phyloP scores from a whole-genome alignment of 495 filamentous ascomycete species.

The Choiromyces venosus region DNA sequence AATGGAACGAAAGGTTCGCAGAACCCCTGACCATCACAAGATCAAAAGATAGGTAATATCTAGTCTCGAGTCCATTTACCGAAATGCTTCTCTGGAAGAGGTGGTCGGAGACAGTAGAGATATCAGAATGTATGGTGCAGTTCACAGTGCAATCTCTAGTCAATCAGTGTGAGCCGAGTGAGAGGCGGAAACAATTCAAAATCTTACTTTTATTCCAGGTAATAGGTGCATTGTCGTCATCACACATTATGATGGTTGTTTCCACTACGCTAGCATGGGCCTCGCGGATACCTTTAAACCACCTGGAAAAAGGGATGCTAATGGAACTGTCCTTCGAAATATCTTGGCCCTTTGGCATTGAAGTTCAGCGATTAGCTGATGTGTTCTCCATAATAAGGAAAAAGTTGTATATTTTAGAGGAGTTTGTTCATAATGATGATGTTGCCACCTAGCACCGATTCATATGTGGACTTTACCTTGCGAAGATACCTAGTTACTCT shows the following conservation, averaged over 20 bases:
- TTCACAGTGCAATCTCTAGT: background rate
- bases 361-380: background rate
- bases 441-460: background rate
- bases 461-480: no score
- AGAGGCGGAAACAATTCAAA: background rate
- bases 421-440: background rate
- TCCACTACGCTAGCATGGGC: background rate
- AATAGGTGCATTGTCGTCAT: background rate
- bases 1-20: conserved; percentile 6
- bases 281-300: background rate
- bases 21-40: conserved; percentile 24
- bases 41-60: background rate
- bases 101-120: background rate
- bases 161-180: no score
- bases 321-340: background rate
- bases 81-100: background rate
- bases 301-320: background rate
- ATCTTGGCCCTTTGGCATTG: background rate
- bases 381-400: background rate
- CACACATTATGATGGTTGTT: background rate
- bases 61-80: conserved; percentile 8
- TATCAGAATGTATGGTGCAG: background rate
- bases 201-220: background rate
- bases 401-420: background rate
- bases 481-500: no score